These are phyloP conservation scores for Colletotrichum sublineola DNA, from an alignment of 2,329 filamentous ascomycete species.

Conservation along the genomic window DNA sequence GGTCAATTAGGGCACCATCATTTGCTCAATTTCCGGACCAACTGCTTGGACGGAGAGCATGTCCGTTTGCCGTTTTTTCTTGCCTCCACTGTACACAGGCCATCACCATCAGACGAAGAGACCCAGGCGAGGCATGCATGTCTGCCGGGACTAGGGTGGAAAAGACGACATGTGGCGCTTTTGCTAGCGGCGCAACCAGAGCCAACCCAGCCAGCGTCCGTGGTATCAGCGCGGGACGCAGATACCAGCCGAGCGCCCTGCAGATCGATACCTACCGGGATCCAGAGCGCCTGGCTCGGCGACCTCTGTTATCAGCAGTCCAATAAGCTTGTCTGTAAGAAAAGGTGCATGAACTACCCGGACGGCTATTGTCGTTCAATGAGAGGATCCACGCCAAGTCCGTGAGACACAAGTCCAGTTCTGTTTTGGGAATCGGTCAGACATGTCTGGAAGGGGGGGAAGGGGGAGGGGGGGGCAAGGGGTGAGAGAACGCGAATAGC, in stretches of 20 bases:
- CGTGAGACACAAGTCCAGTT: neutral
- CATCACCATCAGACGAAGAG: constrained; percentile 38
- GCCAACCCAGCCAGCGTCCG: constrained; percentile 26
- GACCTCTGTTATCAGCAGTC: neutral
- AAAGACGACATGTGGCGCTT: constrained; percentile 29
- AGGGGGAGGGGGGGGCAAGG: too few relatives aligned
- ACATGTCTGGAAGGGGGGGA: neutral
- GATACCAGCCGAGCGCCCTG: constrained; percentile 27
- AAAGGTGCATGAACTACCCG: neutral
- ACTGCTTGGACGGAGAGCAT: neutral
- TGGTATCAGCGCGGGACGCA: constrained; percentile 26
- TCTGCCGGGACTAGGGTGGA: constrained; percentile 28
- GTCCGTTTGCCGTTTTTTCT: neutral
- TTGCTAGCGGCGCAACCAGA: constrained; percentile 22
- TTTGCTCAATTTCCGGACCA: neutral
- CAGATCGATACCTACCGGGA: constrained; percentile 17
- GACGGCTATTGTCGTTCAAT: neutral
- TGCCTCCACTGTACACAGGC: neutral
- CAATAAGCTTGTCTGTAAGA: neutral
- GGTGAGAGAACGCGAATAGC: neutral
- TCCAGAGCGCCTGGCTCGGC: neutral
- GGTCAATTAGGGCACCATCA: neutral
- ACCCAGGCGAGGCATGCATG: constrained; percentile 13
- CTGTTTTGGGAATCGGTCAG: neutral
- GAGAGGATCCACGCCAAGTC: neutral